Conservation (phyloP, 2,329 filamentous ascomycete genomes). For the Stromatinia cepivora region DNA sequence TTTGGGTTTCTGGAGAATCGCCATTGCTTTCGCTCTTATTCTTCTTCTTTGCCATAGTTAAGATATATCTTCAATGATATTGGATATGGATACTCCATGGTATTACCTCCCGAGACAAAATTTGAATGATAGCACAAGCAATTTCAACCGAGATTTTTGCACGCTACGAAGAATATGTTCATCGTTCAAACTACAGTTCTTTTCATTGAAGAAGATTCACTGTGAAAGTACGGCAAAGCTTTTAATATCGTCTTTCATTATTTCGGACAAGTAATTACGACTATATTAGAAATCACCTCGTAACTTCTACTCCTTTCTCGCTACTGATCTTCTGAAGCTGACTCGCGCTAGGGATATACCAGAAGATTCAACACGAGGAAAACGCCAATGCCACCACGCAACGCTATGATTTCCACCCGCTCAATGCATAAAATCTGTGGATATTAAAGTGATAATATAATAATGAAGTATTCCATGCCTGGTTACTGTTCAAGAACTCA, state of each 20-base stretch:
- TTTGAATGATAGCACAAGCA: constrained; percentile 24
- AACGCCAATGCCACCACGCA: constrained; percentile 24
- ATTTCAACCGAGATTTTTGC: constrained; percentile 26
- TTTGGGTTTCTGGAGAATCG: constrained; percentile 34
- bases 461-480: constrained; percentile 7
- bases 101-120: constrained; percentile 21
- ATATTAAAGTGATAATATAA: constrained; percentile 23
- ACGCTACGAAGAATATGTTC: constrained; percentile 21
- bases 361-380: constrained; percentile 23
- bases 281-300: constrained; percentile 20
- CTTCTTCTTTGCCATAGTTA: constrained; percentile 51
- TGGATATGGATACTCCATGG: constrained; percentile 18
- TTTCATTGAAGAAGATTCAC: constrained; percentile 5
- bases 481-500: constrained; percentile 44
- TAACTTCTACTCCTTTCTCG: constrained; percentile 13
- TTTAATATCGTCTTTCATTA: constrained; percentile 17
- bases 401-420: constrained; percentile 25
- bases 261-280: constrained; percentile 22
- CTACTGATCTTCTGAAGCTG: constrained; percentile 20
- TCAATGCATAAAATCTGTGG: constrained; percentile 22
- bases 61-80: constrained; percentile 12
- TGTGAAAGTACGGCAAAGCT: neutral
- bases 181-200: neutral
- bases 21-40: constrained; percentile 44
- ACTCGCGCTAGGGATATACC: constrained; percentile 25